phyloP scores from a whole-genome alignment of 2,329 filamentous ascomycete species.

The Didymella sp. region DNA sequence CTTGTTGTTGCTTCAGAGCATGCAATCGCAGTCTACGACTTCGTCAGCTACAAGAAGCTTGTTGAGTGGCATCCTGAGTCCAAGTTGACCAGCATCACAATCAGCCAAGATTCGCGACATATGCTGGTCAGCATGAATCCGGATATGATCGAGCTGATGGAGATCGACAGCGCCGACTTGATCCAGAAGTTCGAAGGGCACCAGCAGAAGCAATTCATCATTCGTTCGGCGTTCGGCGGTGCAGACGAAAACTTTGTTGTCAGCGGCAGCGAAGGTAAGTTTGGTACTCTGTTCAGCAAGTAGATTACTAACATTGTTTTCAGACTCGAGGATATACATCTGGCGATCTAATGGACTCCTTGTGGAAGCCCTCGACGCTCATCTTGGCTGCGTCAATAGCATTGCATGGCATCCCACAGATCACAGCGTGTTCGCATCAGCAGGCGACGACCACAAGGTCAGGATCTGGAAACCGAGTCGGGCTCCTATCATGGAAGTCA shows the following conservation, averaged over 20 bases:
- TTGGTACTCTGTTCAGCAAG: neutral
- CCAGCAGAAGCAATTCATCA: constrained; percentile 76
- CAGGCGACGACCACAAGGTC: constrained; percentile 84
- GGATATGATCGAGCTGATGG: constrained; percentile 78
- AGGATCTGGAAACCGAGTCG: constrained; percentile 69
- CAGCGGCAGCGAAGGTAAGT: constrained; percentile 85
- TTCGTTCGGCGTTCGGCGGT: constrained; percentile 84
- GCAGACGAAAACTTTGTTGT: constrained; percentile 91
- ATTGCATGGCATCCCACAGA: constrained; percentile 88
- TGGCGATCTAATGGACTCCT: constrained; percentile 86
- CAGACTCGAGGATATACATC: constrained; percentile 77
- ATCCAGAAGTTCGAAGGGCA: constrained; percentile 79
- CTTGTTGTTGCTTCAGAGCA: constrained; percentile 78
- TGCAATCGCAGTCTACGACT: constrained; percentile 82
- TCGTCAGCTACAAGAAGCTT: constrained; percentile 73
- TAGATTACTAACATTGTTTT: neutral
- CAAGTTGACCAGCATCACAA: constrained; percentile 77
- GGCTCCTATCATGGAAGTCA: constrained; percentile 20
- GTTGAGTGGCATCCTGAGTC: constrained; percentile 75
- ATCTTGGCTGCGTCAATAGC: constrained; percentile 81
- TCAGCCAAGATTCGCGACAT: constrained; percentile 80
- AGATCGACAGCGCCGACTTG: constrained; percentile 74
- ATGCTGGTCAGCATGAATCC: constrained; percentile 83
- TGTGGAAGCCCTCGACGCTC: constrained; percentile 78
- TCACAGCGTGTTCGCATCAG: constrained; percentile 85